These are phyloP conservation scores for Termitomyces sp. DNA, from an alignment of 768 basidiomycete species.

Conservation along the genomic window DNA sequence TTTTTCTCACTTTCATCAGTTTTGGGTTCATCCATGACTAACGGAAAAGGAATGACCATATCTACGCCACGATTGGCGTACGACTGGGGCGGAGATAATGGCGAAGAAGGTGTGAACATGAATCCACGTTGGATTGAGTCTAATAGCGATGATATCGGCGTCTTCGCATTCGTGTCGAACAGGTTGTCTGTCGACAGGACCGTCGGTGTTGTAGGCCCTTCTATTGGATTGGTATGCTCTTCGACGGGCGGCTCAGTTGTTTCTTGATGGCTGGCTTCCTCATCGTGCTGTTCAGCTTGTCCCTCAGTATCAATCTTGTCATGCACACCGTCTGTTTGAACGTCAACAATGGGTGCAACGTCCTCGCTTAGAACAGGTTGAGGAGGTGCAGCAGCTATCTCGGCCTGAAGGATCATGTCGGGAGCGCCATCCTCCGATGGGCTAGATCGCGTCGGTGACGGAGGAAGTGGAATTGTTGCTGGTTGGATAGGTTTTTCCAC, in stretches of 20 bases:
- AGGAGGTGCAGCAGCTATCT: not conserved
- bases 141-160: slow-evolving; percentile 63
- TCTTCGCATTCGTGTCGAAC: slow-evolving; percentile 24
- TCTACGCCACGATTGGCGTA: slow-evolving; percentile 21
- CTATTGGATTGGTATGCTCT: not conserved
- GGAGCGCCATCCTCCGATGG: not conserved
- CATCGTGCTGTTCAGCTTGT: not conserved
- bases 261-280: not conserved
- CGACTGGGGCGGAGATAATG: slow-evolving; percentile 51
- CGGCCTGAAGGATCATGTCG: not conserved
- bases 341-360: not conserved
- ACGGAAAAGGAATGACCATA: slow-evolving; percentile 13
- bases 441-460: slow-evolving; percentile 22
- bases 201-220: slow-evolving; percentile 6
- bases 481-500: slow-evolving; percentile 21
- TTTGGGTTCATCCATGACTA: slow-evolving; percentile 3
- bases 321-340: not conserved
- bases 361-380: not conserved
- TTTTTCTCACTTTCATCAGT: slow-evolving; percentile 4
- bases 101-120: slow-evolving; percentile 56
- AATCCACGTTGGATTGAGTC: slow-evolving; percentile 65
- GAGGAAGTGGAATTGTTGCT: slow-evolving; percentile 27
- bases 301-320: not conserved
- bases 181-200: not conserved
- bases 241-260: not conserved